Evolutionary conservation across 192 early-diverging fungal genomes (phyloP).

Genomic region (Coemansia sp.): DNA sequence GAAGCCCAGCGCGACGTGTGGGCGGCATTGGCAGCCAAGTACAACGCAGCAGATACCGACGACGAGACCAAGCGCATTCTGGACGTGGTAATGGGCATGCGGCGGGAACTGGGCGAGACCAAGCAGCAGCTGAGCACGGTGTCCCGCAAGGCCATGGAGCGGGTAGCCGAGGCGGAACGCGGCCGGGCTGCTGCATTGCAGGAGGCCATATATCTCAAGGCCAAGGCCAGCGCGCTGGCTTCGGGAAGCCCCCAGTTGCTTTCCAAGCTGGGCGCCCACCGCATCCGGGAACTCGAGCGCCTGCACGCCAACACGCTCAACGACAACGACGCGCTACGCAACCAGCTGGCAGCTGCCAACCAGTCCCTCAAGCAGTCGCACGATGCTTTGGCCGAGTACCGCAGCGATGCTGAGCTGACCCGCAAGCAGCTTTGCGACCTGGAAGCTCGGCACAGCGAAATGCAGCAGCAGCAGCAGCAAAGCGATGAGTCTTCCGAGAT

Average conservation of each 20-base stretch:
- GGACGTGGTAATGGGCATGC: conserved; percentile 36
- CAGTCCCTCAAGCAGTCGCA: conserved; percentile 45
- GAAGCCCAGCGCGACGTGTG: conserved; percentile 9
- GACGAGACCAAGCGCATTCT: conserved; percentile 16
- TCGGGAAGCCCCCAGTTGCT: conserved; percentile 31
- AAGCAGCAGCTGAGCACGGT: conserved; percentile 50
- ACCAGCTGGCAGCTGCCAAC: conserved; percentile 46
- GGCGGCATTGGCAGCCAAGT: conserved; percentile 27
- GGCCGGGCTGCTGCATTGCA: conserved; percentile 51
- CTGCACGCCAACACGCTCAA: conserved; percentile 50
- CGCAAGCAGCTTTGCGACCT: conserved; percentile 38
- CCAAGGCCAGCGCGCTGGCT: conserved; percentile 47
- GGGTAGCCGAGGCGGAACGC: conserved; percentile 52
- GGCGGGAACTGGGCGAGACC: conserved; percentile 48
- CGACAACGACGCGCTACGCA: conserved; percentile 50
- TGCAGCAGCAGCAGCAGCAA: conserved; percentile 3
- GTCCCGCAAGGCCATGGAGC: conserved; percentile 48
- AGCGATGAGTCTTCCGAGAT: background rate
- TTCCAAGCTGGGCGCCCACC: conserved; percentile 32
- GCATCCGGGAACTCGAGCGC: conserved; percentile 50
- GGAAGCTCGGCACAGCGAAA: conserved; percentile 26
- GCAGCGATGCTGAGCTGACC: conserved; percentile 35
- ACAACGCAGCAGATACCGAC: conserved; percentile 16
- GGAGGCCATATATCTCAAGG: conserved; percentile 55
- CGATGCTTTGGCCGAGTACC: conserved; percentile 34